These are phyloP conservation scores for Stephanodiscus triporus DNA, from an alignment of 108 stramenopile species.

Conservation along the genomic window DNA sequence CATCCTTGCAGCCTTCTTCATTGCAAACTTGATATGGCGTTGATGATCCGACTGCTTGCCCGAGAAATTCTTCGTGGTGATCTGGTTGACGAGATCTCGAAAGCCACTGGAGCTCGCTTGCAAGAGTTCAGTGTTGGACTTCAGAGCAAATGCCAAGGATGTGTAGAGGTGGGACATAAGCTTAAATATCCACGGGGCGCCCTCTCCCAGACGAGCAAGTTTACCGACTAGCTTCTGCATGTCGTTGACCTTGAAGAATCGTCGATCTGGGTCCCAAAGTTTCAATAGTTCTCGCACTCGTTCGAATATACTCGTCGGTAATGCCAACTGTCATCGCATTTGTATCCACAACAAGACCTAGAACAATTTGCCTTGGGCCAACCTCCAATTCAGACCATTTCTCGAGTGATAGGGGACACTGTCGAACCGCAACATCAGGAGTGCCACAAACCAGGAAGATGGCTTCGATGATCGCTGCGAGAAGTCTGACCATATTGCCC, in stretches of 20 bases:
- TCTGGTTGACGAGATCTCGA: too few relatives aligned
- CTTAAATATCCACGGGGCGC: slow-evolving; percentile 7
- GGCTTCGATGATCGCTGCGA: not conserved
- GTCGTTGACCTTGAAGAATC: not conserved
- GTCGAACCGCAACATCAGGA: too few relatives aligned
- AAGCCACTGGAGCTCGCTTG: not conserved
- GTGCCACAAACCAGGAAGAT: not conserved
- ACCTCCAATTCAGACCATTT: too few relatives aligned
- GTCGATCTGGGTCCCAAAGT: too few relatives aligned
- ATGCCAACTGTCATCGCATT: too few relatives aligned
- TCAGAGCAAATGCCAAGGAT: slow-evolving; percentile 13
- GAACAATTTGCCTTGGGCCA: too few relatives aligned
- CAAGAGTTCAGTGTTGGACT: slow-evolving; percentile 3
- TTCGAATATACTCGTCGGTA: too few relatives aligned
- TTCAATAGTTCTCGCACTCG: too few relatives aligned
- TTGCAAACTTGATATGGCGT: not conserved
- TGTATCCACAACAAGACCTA: too few relatives aligned
- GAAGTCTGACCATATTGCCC: too few relatives aligned
- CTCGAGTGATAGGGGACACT: too few relatives aligned
- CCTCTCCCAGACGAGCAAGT: slow-evolving; percentile 1
- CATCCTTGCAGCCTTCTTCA: slow-evolving; percentile 7
- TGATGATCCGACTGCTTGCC: not conserved
- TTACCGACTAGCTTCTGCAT: slow-evolving; percentile 8
- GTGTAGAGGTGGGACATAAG: slow-evolving; percentile 22
- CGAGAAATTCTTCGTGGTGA: too few relatives aligned